Conservation (phyloP, 2,329 filamentous ascomycete genomes). For the Ascochyta koolunga region DNA sequence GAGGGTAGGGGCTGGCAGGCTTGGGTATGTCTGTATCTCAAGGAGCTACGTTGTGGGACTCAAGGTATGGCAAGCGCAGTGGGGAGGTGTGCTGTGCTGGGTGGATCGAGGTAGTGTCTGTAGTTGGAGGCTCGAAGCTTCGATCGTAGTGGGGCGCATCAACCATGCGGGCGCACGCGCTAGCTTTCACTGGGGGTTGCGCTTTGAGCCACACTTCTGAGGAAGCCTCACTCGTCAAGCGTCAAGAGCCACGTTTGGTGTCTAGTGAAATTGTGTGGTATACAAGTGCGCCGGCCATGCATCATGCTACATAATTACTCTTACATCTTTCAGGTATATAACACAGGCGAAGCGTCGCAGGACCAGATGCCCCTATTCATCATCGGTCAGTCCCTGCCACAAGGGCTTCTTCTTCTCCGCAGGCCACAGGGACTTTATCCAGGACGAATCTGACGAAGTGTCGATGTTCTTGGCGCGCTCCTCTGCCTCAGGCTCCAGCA, state of each 20-base stretch:
- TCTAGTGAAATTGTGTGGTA: constrained; percentile 7
- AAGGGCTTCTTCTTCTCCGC: constrained; percentile 41
- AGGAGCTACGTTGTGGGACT: not conserved
- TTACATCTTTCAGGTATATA: constrained; percentile 31
- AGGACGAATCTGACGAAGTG: constrained; percentile 28
- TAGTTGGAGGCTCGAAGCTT: constrained; percentile 34
- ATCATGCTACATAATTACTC: constrained; percentile 37
- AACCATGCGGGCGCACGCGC: constrained; percentile 1
- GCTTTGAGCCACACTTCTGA: not conserved
- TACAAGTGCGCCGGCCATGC: constrained; percentile 23
- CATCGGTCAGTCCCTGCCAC: constrained; percentile 43
- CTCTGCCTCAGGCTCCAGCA: constrained; percentile 72
- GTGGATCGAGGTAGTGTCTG: not conserved
- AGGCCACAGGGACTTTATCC: constrained; percentile 41
- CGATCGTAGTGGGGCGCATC: constrained; percentile 15
- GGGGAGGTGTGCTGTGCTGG: not conserved
- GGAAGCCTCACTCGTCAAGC: not conserved
- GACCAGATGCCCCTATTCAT: constrained; percentile 26
- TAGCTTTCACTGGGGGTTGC: constrained; percentile 11
- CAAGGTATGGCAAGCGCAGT: not conserved
- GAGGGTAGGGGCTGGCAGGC: not conserved
- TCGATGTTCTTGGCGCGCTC: constrained; percentile 58
- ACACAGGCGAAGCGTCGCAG: constrained; percentile 28
- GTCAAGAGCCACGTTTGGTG: not conserved
- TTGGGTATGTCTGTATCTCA: not conserved